Percentiles rank a stretch among this genome's conserved stretches.
Evolutionary conservation across 2,329 filamentous ascomycete species (phyloP).

Genomic region (Diaporthe velutina): DNA sequence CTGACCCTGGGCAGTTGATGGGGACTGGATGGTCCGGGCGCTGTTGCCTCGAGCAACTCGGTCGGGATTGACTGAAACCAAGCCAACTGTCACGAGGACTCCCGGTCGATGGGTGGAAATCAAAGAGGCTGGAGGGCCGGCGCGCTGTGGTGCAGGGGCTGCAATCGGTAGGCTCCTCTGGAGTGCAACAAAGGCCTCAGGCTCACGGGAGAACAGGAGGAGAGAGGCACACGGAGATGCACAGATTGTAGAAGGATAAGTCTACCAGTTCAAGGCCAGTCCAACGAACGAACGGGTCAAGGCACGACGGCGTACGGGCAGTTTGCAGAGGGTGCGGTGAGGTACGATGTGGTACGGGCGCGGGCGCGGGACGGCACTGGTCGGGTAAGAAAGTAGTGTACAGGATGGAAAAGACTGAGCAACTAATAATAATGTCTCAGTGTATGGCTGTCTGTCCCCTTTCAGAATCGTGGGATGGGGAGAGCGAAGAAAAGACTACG

Average conservation of each 20-base stretch:
- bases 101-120: conserved; percentile 20
- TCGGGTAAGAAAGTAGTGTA: conserved; percentile 11
- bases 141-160: conserved; percentile 19
- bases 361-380: conserved; percentile 26
- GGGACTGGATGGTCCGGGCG: conserved; percentile 28
- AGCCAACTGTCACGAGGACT: conserved; percentile 31
- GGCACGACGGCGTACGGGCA: background rate
- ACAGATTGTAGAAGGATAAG: conserved; percentile 4
- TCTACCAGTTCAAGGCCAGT: conserved; percentile 4
- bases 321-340: conserved; percentile 27
- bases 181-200: conserved; percentile 27
- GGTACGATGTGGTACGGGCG: conserved; percentile 21
- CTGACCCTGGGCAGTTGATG: conserved; percentile 4
- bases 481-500: conserved; percentile 16
- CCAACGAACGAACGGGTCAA: conserved; percentile 10
- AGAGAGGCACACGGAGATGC: background rate
- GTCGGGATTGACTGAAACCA: conserved; percentile 30
- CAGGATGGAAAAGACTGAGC: conserved; percentile 27
- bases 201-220: background rate
- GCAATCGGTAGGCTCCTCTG: conserved; percentile 14
- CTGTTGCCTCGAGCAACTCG: conserved; percentile 29
- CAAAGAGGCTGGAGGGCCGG: conserved; percentile 29
- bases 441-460: conserved; percentile 6
- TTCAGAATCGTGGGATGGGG: conserved; percentile 24
- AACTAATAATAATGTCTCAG: conserved; percentile 33